Base-by-base conservation (phyloP, 331 rosid genomes). In the Dryas integrifolia region DNA sequence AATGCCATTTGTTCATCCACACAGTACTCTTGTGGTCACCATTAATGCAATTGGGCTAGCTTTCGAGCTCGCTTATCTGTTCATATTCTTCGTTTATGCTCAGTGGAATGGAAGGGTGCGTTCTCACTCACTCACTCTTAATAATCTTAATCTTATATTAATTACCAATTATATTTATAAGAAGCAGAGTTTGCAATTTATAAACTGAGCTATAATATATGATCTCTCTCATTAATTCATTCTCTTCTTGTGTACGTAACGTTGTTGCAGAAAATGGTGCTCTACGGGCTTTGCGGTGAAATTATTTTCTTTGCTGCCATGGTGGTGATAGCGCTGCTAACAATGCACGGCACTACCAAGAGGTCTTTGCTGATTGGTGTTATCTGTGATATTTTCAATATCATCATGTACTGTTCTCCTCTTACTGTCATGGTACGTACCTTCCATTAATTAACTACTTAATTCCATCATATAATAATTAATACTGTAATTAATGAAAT, bases 341-440 rank as follows among this genome's bases (percentile, higher is more conserved):
- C 70, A 24, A 8, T 92, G 14, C 87, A 84, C 50, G 85, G 81
- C 16, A 62, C 78, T 21, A 21, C 0, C 6, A 5, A 4, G 4
- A 84, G 98, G 64, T 87, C 97, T 0, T 0, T 92, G 26, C 13
- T 88, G 60, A 84, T 92, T 72, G 98, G 98, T 30, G 9, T 90
- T 70, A 11, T 92, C 15, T 76, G 81, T 59, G 96, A 85, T 71
- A 1, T 92, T 43, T 87, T 87, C 85, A 92, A 92, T 75, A 74
- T 88, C 38, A 57, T 88, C 66, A 92, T 88, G 98, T 92, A 92
- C 72, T 7, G 51, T 7, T 73, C 98, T 59, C 98, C 98, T 26
- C 96, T 92, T 2, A 87, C 94, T 4, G 41, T 87, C 79, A 87
- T 88, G 90, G 98, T 85, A 85, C 24, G 88, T 76, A 26, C 35